Conservation (phyloP, 805 yeast species). For the Metschnikowia corniflorae region DNA sequence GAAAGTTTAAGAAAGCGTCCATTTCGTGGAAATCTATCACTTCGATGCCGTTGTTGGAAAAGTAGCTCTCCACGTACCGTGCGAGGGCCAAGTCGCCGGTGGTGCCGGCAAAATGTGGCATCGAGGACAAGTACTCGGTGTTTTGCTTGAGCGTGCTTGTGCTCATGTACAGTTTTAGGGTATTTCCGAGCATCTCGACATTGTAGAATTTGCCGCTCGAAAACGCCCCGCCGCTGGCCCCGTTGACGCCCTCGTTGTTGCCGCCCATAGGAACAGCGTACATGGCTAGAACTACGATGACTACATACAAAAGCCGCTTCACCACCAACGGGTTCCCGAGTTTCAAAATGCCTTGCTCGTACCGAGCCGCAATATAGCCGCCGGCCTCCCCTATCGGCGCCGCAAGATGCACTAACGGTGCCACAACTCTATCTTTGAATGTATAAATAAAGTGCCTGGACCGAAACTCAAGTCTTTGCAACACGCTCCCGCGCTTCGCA, state of each 20-base stretch:
- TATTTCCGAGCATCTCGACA: conserved; percentile 46
- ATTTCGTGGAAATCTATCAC: conserved; percentile 48
- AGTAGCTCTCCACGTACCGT: conserved; percentile 56
- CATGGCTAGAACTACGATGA: conserved; percentile 55
- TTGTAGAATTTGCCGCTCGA: conserved; percentile 61
- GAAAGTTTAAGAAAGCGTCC: conserved; percentile 63
- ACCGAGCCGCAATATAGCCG: conserved; percentile 36
- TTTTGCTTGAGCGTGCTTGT: conserved; percentile 57
- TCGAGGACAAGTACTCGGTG: conserved; percentile 66
- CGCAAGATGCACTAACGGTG: conserved; percentile 42
- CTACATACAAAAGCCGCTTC: conserved; percentile 69
- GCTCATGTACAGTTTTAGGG: conserved; percentile 50
- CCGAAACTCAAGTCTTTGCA: conserved; percentile 37
- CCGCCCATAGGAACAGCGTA: conserved; percentile 59
- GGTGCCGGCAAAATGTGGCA: conserved; percentile 89
- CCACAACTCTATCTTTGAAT: conserved; percentile 35
- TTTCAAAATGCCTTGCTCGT: conserved; percentile 57
- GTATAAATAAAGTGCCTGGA: conserved; percentile 33
- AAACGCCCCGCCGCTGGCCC: conserved; percentile 40
- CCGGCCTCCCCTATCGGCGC: conserved; percentile 53
- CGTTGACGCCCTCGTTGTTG: conserved; percentile 36
- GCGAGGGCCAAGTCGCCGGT: conserved; percentile 77
- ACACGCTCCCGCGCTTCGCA: conserved; percentile 20
- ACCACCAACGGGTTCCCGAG: conserved; percentile 87
- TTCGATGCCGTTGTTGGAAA: conserved; percentile 54